Evolutionary conservation across 2,329 filamentous ascomycete species (phyloP).

Genomic region (Metarhizium sp.): DNA sequence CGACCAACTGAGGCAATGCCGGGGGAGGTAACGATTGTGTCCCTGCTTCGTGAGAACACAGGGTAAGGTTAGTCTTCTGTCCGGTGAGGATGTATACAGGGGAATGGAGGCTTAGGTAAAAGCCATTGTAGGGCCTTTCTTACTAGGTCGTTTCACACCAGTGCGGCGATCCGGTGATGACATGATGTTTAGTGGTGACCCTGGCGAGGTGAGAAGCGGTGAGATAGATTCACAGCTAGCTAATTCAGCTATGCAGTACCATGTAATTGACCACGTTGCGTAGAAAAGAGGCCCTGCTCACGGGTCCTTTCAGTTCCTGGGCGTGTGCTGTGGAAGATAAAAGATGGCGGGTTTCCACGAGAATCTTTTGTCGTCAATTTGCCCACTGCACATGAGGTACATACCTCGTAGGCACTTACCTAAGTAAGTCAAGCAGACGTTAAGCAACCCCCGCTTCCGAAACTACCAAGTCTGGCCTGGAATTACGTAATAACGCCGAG

Average conservation of each 20-base stretch:
- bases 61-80: neutral
- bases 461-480: too few species aligned
- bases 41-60: slow-evolving; percentile 36
- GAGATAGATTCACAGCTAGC: neutral
- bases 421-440: too few species aligned
- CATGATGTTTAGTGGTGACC: slow-evolving; percentile 16
- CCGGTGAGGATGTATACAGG: too few species aligned
- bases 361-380: neutral
- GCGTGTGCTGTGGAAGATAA: neutral
- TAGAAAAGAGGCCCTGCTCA: neutral
- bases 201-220: neutral
- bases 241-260: neutral
- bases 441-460: too few species aligned
- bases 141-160: slow-evolving; percentile 35
- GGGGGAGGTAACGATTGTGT: slow-evolving; percentile 95
- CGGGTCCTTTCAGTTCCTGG: neutral
- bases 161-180: slow-evolving; percentile 30
- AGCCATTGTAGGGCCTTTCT: slow-evolving; percentile 10
- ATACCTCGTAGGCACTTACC: too few species aligned
- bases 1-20: slow-evolving; percentile 80
- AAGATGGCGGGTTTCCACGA: neutral
- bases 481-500: too few species aligned
- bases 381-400: neutral
- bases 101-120: neutral
- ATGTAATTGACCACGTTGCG: neutral